Percentiles rank a stretch among this genome's conserved stretches.
These are phyloP conservation scores for Clonostachys rhizophaga DNA, from an alignment of 2,329 filamentous ascomycete genomes.

Conservation along the genomic window DNA sequence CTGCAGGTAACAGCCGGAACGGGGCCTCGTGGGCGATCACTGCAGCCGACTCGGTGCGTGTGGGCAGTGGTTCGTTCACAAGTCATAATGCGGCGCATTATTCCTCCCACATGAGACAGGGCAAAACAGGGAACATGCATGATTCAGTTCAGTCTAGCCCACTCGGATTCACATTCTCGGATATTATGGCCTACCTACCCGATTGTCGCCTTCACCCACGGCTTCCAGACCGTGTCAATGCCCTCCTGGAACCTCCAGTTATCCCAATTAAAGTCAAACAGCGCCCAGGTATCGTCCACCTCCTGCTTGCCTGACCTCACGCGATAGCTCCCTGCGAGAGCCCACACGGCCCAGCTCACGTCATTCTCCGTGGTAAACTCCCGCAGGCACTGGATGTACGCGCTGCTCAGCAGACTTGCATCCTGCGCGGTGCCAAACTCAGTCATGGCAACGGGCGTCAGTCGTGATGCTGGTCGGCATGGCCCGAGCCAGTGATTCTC, in stretches of 20 bases:
- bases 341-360: conserved; percentile 45
- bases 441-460: conserved; percentile 39
- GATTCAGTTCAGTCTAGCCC: too few species aligned
- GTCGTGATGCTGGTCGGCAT: conserved; percentile 26
- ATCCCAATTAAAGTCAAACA: conserved; percentile 39
- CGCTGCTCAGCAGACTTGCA: conserved; percentile 24
- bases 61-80: too few species aligned
- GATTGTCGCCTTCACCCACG: conserved; percentile 37
- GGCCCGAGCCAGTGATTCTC: conserved; percentile 16
- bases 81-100: too few species aligned
- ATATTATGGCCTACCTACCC: neutral
- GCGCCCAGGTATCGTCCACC: conserved; percentile 39
- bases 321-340: conserved; percentile 40
- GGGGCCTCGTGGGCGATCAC: too few species aligned
- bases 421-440: conserved; percentile 35
- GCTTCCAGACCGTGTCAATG: conserved; percentile 43
- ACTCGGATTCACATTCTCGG: too few species aligned
- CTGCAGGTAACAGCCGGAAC: too few species aligned
- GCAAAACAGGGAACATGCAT: too few species aligned
- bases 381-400: conserved; percentile 38
- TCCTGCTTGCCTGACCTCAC: conserved; percentile 37
- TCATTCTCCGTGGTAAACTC: conserved; percentile 36
- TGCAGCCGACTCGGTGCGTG: too few species aligned
- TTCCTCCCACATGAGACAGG: too few species aligned
- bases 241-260: conserved; percentile 38